Conservation (phyloP, 305 asterid species). For the Solanum hybrid region DNA sequence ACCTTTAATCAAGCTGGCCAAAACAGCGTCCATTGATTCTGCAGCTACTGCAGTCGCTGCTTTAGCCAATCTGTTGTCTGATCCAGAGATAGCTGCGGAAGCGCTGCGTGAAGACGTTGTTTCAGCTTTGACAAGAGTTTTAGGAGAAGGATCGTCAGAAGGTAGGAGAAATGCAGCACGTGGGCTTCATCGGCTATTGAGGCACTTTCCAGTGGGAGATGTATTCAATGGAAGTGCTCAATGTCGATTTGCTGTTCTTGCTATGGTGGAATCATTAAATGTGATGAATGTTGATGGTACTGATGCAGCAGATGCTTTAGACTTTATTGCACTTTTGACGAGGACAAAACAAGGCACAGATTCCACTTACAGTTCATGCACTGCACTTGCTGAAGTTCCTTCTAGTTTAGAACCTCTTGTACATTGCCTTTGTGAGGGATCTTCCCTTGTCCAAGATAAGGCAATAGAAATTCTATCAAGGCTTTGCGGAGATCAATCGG, state of each 20-base stretch:
- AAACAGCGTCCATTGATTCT: slow-evolving; percentile 55
- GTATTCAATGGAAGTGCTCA: slow-evolving; percentile 62
- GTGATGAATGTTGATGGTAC: slow-evolving; percentile 48
- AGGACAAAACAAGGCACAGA: slow-evolving; percentile 49
- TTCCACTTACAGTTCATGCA: slow-evolving; percentile 72
- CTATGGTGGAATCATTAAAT: slow-evolving; percentile 80
- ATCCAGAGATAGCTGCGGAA: slow-evolving; percentile 67
- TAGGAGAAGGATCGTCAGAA: slow-evolving; percentile 62
- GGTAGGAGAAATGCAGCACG: slow-evolving; percentile 91
- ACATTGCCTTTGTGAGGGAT: slow-evolving; percentile 66
- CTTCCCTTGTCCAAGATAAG: slow-evolving; percentile 79
- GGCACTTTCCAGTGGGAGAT: slow-evolving; percentile 54
- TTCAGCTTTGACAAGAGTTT: slow-evolving; percentile 73
- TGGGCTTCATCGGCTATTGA: slow-evolving; percentile 76
- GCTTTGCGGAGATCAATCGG: slow-evolving; percentile 58
- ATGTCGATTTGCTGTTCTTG: slow-evolving; percentile 78
- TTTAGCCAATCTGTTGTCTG: slow-evolving; percentile 84
- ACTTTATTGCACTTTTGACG: slow-evolving; percentile 74
- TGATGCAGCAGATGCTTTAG: slow-evolving; percentile 70
- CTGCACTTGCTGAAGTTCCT: slow-evolving; percentile 85
- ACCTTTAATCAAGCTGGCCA: slow-evolving; percentile 64
- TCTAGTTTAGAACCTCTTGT: slow-evolving; percentile 71
- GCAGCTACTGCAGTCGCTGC: slow-evolving; percentile 96
- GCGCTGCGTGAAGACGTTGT: slow-evolving; percentile 64
- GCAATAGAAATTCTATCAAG: slow-evolving; percentile 76